Evolutionary conservation across 495 filamentous ascomycete species (phyloP).

Genomic region (Talaromyces liani): DNA sequence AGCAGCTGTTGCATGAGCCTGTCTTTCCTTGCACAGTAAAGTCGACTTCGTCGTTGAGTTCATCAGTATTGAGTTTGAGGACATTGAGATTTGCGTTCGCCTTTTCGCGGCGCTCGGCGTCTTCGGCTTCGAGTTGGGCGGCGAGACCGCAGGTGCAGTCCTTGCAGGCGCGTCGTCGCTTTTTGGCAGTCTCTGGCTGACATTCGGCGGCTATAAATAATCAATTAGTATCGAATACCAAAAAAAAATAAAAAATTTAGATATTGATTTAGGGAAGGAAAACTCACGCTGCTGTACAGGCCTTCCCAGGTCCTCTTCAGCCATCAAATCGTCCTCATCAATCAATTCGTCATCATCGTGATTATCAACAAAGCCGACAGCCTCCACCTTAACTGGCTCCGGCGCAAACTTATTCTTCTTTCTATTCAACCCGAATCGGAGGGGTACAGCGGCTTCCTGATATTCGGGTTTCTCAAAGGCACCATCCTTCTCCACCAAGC

Average conservation of each 20-base stretch:
- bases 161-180: conserved; percentile 89
- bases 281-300: conserved; percentile 70
- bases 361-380: conserved; percentile 1
- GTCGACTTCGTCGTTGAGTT: conserved; percentile 75
- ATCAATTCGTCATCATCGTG: conserved; percentile 48
- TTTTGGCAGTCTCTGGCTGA: conserved; percentile 73
- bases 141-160: conserved; percentile 94
- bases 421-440: conserved; percentile 59
- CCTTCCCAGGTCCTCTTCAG: conserved; percentile 69
- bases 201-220: conserved; percentile 64
- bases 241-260: conserved; percentile 12
- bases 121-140: conserved; percentile 70
- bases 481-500: conserved; percentile 54
- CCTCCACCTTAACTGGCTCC: conserved; percentile 13
- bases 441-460: conserved; percentile 57
- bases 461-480: conserved; percentile 70
- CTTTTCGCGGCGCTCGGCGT: conserved; percentile 55
- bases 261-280: not conserved
- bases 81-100: conserved; percentile 55
- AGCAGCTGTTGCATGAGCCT: conserved; percentile 87
- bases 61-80: conserved; percentile 68
- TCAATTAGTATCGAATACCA: not conserved
- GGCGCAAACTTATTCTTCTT: conserved; percentile 45
- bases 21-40: conserved; percentile 95
- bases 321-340: conserved; percentile 80